Conservation (phyloP, 1,139 yeast genomes). For the Torulaspora pretoriensis region DNA sequence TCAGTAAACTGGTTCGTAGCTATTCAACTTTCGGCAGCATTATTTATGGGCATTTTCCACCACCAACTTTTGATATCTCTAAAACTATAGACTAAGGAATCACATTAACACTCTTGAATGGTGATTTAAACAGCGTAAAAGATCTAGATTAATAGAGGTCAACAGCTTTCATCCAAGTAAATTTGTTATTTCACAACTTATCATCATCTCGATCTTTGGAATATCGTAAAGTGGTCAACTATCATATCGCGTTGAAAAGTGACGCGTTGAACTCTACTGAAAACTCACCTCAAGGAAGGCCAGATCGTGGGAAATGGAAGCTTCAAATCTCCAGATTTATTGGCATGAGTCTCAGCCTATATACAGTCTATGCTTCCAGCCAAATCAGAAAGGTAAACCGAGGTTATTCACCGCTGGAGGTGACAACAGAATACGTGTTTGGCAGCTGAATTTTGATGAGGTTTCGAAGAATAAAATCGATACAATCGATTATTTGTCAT, state of each 20-base stretch:
- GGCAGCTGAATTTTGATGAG: slow-evolving; percentile 38
- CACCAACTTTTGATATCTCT: too few species aligned
- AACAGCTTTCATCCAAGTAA: too few species aligned
- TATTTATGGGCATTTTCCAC: too few species aligned
- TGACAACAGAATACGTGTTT: slow-evolving; percentile 76
- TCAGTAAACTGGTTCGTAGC: neutral
- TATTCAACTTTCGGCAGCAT: too few species aligned
- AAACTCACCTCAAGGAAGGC: neutral
- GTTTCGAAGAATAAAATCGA: slow-evolving; percentile 35
- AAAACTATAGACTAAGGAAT: too few species aligned
- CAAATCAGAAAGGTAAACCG: slow-evolving; percentile 29
- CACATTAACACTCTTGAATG: too few species aligned
- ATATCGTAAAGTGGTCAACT: too few species aligned
- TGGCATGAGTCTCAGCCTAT: slow-evolving; percentile 61
- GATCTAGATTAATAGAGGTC: too few species aligned
- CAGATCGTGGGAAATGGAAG: slow-evolving; percentile 22
- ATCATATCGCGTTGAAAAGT: neutral
- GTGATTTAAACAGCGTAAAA: too few species aligned
- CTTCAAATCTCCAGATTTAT: slow-evolving; percentile 37
- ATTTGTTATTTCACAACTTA: too few species aligned
- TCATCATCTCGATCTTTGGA: too few species aligned
- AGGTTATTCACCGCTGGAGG: slow-evolving; percentile 91
- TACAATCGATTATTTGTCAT: slow-evolving; percentile 62
- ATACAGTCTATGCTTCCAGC: slow-evolving; percentile 78
- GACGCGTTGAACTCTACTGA: neutral